phyloP scores from a whole-genome alignment of 1,284 basidiomycete genomes.

The Apiotrichum siamense region DNA sequence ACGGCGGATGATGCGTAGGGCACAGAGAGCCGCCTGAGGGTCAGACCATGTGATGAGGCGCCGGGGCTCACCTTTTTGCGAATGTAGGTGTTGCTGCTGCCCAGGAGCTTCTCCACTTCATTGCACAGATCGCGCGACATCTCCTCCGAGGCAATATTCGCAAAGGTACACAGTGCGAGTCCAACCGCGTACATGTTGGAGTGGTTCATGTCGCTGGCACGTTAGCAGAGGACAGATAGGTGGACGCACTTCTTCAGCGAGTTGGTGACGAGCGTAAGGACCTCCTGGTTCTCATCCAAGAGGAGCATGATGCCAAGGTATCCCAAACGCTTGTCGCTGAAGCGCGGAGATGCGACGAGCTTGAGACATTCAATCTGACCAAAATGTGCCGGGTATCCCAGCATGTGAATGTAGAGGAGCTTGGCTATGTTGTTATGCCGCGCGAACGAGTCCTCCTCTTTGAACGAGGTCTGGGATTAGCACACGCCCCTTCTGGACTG shows the following conservation, averaged over 20 bases:
- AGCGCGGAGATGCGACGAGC: conserved; percentile 94
- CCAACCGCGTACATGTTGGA: conserved; percentile 99
- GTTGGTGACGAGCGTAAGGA: conserved; percentile 95
- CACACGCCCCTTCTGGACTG: background rate
- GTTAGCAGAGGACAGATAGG: background rate
- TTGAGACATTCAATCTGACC: conserved; percentile 99
- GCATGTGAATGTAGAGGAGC: conserved; percentile 99
- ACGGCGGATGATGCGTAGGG: conserved; percentile 91
- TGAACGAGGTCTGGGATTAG: conserved; percentile 67
- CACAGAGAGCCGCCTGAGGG: conserved; percentile 83
- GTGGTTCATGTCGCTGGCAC: conserved; percentile 91
- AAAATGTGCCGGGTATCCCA: conserved; percentile 97
- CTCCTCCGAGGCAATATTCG: conserved; percentile 97
- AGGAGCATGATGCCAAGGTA: conserved; percentile 98
- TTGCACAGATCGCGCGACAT: conserved; percentile 95
- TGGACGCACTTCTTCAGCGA: conserved; percentile 88
- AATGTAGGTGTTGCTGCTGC: conserved; percentile 97
- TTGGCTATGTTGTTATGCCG: conserved; percentile 98
- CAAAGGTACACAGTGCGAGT: conserved; percentile 94
- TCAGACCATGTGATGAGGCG: background rate
- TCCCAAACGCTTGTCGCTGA: conserved; percentile 93
- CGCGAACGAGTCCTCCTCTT: conserved; percentile 89
- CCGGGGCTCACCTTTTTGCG: conserved; percentile 75
- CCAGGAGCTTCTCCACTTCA: conserved; percentile 95
- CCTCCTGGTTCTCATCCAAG: conserved; percentile 96